Evolutionary conservation across 768 basidiomycete genomes (phyloP), one percentile per base, ranked within the genome.

Genomic region (Naganishia antarctica): DNA sequence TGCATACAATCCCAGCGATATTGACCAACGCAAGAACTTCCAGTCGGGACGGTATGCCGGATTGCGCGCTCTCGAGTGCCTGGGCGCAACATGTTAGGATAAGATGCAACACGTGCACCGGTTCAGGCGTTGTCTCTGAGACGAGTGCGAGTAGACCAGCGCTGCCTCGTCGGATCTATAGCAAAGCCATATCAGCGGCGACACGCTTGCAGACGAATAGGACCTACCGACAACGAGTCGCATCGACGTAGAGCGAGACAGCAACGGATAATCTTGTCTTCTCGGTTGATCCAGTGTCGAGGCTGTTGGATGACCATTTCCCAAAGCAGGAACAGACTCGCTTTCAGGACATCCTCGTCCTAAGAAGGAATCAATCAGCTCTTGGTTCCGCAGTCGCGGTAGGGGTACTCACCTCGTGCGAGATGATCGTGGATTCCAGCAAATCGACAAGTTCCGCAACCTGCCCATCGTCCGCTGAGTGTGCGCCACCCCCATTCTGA

Each of bases 21-120:
- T 50, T 43, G 21, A 62, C 16, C n/a, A 62, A 28, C 7, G 37
- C 46, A 50, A 62, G 50, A 32, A 50, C 61, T 16, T 50, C 47
- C 21, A 29, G 7, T 15, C 37, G 28, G 3, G 53, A 23, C 13
- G n/a, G 53, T 25, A 7, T 1, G 31, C 15, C 53, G 9, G n/a
- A 9, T 1, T 37, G 7, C 18, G 23, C 53, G 5, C 34, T 6
- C 21, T 15, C 53, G 21, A 57, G 21, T 21, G 53, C 9, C n/a
- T 53, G 31, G 5, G 15, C 3, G 3, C 21, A n/a, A 29, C 21
- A 25, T 1, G 37, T n/a, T 15, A 57, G 53, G 28, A 57, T 23
- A 6, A 8, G 4, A 21, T 23, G 21, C 1, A 57, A 3, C 15
- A 41, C 15, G 3, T 37, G 32, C 12, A 57, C 53, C 1, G 34